phyloP scores from a whole-genome alignment of 495 filamentous ascomycete species.

The Daldinia loculata region DNA sequence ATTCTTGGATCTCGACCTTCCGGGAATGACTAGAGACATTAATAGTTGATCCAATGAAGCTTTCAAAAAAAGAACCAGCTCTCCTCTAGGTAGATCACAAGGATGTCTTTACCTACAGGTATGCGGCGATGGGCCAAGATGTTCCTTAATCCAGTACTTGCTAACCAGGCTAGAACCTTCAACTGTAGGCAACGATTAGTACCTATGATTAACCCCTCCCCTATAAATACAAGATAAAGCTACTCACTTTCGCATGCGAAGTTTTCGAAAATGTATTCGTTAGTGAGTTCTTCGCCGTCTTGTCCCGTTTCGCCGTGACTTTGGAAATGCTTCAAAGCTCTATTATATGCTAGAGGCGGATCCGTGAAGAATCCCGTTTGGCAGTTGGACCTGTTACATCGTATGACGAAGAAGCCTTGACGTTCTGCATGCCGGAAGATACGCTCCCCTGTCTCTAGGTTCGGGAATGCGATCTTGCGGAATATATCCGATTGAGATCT shows the following conservation, averaged over 20 bases:
- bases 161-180: slow-evolving; percentile 41
- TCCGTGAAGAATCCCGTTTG: slow-evolving; percentile 40
- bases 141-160: slow-evolving; percentile 46
- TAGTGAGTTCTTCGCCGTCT: slow-evolving; percentile 36
- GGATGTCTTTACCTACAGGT: slow-evolving; percentile 36
- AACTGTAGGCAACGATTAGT: slow-evolving; percentile 31
- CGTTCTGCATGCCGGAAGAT: slow-evolving; percentile 44
- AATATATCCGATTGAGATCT: slow-evolving; percentile 31
- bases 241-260: slow-evolving; percentile 40
- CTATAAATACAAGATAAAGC: not conserved
- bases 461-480: slow-evolving; percentile 40
- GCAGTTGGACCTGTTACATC: slow-evolving; percentile 37
- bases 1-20: slow-evolving; percentile 32
- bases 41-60: not conserved
- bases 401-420: slow-evolving; percentile 42
- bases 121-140: slow-evolving; percentile 40
- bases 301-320: slow-evolving; percentile 28
- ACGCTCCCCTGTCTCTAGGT: slow-evolving; percentile 38
- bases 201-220: not conserved
- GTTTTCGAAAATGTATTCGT: slow-evolving; percentile 45
- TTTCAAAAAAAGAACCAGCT: not conserved
- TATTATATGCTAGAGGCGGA: slow-evolving; percentile 41
- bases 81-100: not conserved
- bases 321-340: slow-evolving; percentile 45
- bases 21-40: slow-evolving; percentile 25